Percentiles rank a stretch among this genome's conserved stretches.
These are phyloP conservation scores for Phanerochaete carnosa DNA, from an alignment of 768 basidiomycete species.

Conservation along the genomic window DNA sequence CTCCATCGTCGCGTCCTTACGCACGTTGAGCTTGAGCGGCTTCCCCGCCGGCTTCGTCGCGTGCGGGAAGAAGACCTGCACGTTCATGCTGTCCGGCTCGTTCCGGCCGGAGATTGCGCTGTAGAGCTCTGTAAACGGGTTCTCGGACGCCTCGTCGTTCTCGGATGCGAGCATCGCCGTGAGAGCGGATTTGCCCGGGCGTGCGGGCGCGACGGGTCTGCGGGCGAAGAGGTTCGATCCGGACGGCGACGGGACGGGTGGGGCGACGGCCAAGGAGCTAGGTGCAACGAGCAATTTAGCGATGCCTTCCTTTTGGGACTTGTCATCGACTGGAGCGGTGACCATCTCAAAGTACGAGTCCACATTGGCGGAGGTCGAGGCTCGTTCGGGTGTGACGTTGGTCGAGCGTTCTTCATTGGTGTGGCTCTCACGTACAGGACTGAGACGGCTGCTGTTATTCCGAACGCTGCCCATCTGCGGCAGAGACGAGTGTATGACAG, in stretches of 20 bases:
- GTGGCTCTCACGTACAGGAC: constrained; percentile 44
- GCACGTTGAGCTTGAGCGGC: constrained; percentile 69
- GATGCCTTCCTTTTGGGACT: neutral
- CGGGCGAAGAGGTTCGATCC: constrained; percentile 43
- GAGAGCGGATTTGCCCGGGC: constrained; percentile 57
- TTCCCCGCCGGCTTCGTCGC: constrained; percentile 58
- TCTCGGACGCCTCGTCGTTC: constrained; percentile 53
- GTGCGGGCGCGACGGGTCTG: constrained; percentile 41
- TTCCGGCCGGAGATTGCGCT: constrained; percentile 80
- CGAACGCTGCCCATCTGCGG: constrained; percentile 38
- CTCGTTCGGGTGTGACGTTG: constrained; percentile 24
- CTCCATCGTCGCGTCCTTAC: constrained; percentile 88
- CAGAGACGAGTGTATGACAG: constrained; percentile 47
- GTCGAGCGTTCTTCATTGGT: constrained; percentile 27
- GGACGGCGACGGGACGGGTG: constrained; percentile 17
- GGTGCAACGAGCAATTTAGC: neutral
- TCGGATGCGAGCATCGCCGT: constrained; percentile 71
- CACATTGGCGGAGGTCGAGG: constrained; percentile 6
- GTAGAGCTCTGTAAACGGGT: constrained; percentile 88
- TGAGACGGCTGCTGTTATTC: constrained; percentile 20
- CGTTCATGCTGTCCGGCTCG: constrained; percentile 51
- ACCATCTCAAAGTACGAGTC: constrained; percentile 56
- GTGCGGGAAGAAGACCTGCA: constrained; percentile 85
- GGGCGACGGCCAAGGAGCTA: neutral
- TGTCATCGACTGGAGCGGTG: constrained; percentile 30